Evolutionary conservation across 768 basidiomycete species (phyloP).

Genomic region (Albatrellus ellisii): DNA sequence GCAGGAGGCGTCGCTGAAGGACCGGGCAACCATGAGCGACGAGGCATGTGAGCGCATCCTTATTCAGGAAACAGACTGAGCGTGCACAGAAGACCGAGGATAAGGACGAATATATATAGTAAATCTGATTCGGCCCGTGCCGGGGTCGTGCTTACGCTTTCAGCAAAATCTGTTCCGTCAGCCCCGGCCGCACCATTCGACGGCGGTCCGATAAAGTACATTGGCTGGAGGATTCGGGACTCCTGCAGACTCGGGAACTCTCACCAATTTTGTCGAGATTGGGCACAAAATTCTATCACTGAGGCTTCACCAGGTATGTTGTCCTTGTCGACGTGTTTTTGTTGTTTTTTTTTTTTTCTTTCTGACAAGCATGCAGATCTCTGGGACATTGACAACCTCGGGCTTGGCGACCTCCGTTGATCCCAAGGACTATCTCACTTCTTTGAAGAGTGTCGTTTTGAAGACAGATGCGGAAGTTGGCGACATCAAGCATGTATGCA

Average conservation of each 20-base stretch:
- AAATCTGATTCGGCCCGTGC: slow-evolving; percentile 25
- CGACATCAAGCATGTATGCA: slow-evolving; percentile 94
- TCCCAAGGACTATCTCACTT: slow-evolving; percentile 97
- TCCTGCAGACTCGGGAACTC: slow-evolving; percentile 61
- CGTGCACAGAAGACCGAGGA: slow-evolving; percentile 49
- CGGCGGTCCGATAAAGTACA: slow-evolving; percentile 17
- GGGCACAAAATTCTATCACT: slow-evolving; percentile 90
- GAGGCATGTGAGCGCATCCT: slow-evolving; percentile 87
- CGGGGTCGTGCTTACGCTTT: slow-evolving; percentile 63
- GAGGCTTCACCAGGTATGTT: slow-evolving; percentile 77
- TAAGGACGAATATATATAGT: slow-evolving; percentile 12
- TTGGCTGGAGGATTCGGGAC: slow-evolving; percentile 68
- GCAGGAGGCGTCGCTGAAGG: slow-evolving; percentile 81
- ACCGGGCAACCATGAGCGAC: slow-evolving; percentile 81
- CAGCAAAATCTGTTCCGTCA: slow-evolving; percentile 35
- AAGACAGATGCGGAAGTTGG: slow-evolving; percentile 96
- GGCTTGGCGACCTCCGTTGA: slow-evolving; percentile 84
- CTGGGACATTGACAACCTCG: slow-evolving; percentile 53
- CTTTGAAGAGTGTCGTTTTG: slow-evolving; percentile 78
- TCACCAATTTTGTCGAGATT: slow-evolving; percentile 94
- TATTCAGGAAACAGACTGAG: slow-evolving; percentile 89
- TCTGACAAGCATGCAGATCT: slow-evolving; percentile 31
- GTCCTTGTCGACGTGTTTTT: not conserved
- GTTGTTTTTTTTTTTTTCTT: too few relatives aligned
- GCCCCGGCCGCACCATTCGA: slow-evolving; percentile 23